Evolutionary conservation across 2,329 filamentous ascomycete genomes (phyloP), one percentile per base, ranked within the genome.

Genomic region (Didymella lethalis): DNA sequence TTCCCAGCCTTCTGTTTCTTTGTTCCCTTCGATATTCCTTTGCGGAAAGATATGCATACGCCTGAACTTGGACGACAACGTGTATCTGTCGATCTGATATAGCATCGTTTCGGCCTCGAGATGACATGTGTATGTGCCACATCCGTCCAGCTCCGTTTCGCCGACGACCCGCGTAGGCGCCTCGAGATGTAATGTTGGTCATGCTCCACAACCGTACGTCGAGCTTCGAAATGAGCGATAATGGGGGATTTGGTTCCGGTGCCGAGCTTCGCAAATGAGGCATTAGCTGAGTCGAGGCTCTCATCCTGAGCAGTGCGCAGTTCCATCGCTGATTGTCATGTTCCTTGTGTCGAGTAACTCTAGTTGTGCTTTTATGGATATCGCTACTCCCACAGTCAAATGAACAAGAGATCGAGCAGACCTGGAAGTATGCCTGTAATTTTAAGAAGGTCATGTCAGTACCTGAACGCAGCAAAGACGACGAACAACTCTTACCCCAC

Each of bases 401-500:
- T 16, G 26, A 10, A 14, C n/a, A 18, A 48, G 38, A 29, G 32
- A 12, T 26, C 6, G 23, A 49, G 47, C 55, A 51, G 54, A 48
- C 31, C 54, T 52, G 57, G 46, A 32, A 57, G 36, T 23, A 28
- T 61, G 58, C 56, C 54, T 51, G 54, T 47, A 32, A 41, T 48
- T 38, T 58, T 23, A 20, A 58, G 34, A 57, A 56, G 44, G 59
- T 61, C 57, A 65, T 66, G 65, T 70, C 64, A 69, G 50, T 48
- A 61, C 53, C 62, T 64, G 62, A 61, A 44, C 57, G 64, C 53
- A 61, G 56, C 64, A 63, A 54, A 47, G 64, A 57, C 23, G 53
- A 66, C 38, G 31, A 64, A 64, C 40, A 56, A 43, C 57, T 64
- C 62, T 57, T 52, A 69, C 63, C 73, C 67, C 67, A 78, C 76